Percentiles rank a stretch among this genome's conserved stretches.
phyloP scores from a whole-genome alignment of 495 filamentous ascomycete species.

The Aspergillus cavernicola region DNA sequence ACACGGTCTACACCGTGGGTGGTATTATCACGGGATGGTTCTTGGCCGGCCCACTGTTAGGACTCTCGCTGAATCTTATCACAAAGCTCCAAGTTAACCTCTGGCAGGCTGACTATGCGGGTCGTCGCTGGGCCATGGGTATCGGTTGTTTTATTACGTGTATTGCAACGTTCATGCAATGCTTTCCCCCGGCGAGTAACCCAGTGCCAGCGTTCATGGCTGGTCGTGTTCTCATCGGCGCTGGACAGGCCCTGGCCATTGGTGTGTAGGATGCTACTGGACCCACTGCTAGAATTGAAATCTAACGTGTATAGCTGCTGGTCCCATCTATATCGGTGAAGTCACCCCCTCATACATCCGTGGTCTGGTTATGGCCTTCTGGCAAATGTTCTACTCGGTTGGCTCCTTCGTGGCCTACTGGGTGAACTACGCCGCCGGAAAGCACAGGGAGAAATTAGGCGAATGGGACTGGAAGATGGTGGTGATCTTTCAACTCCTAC shows the following conservation, averaged over 20 bases:
- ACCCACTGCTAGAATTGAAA: too few relatives aligned
- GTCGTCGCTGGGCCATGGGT: constrained; percentile 55
- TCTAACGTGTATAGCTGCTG: constrained; percentile 36
- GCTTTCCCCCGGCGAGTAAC: constrained; percentile 52
- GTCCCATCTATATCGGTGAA: constrained; percentile 61
- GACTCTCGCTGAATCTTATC: not conserved
- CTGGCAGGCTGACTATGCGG: constrained; percentile 48
- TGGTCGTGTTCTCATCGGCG: constrained; percentile 59
- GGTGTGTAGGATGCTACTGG: constrained; percentile 49
- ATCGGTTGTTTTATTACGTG: constrained; percentile 54
- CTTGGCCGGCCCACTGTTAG: constrained; percentile 47
- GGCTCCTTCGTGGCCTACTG: constrained; percentile 61
- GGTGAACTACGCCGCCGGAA: constrained; percentile 54
- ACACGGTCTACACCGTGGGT: constrained; percentile 61
- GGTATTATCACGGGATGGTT: constrained; percentile 61
- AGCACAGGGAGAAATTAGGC: constrained; percentile 46
- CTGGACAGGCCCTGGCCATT: constrained; percentile 61
- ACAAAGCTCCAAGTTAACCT: not conserved
- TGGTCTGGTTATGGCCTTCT: constrained; percentile 61
- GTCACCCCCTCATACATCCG: constrained; percentile 55
- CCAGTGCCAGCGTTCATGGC: constrained; percentile 52
- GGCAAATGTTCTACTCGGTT: constrained; percentile 63
- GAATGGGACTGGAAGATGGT: constrained; percentile 63
- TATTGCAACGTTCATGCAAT: constrained; percentile 59
- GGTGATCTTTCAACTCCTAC: constrained; percentile 58